phyloP scores from a whole-genome alignment of 768 basidiomycete genomes.

The Kwoniella sp. region DNA sequence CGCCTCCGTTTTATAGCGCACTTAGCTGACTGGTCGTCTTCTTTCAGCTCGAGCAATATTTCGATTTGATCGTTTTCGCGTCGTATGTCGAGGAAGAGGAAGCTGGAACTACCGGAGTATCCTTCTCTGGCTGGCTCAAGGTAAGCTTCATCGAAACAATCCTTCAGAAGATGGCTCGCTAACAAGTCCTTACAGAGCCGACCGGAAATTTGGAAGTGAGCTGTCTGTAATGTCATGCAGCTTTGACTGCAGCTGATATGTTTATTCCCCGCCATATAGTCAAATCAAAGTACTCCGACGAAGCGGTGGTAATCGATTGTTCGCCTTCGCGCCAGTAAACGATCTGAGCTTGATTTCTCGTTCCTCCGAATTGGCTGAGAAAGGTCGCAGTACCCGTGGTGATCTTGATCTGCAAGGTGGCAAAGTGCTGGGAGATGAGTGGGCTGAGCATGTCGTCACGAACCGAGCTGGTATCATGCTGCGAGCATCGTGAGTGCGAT shows the following conservation, averaged over 20 bases:
- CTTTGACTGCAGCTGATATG: neutral
- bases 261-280: constrained; percentile 58
- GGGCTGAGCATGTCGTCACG: constrained; percentile 90
- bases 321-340: constrained; percentile 86
- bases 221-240: neutral
- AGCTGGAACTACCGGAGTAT: constrained; percentile 61
- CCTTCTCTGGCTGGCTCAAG: constrained; percentile 86
- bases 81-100: constrained; percentile 74
- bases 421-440: constrained; percentile 89
- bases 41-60: constrained; percentile 58
- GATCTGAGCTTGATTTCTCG: constrained; percentile 67
- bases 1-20: too few species aligned
- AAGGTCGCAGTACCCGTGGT: constrained; percentile 59
- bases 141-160: constrained; percentile 55
- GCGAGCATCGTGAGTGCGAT: constrained; percentile 68
- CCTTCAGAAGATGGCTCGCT: neutral
- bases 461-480: constrained; percentile 92
- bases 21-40: neutral
- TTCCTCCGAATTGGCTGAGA: constrained; percentile 39
- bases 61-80: constrained; percentile 92
- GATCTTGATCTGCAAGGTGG: constrained; percentile 72
- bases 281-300: constrained; percentile 85
- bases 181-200: constrained; percentile 61
- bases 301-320: constrained; percentile 74
- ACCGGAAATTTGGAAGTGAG: constrained; percentile 91